These are phyloP conservation scores for Penicillium coprophilum DNA, from an alignment of 495 filamentous ascomycete genomes.

Conservation along the genomic window DNA sequence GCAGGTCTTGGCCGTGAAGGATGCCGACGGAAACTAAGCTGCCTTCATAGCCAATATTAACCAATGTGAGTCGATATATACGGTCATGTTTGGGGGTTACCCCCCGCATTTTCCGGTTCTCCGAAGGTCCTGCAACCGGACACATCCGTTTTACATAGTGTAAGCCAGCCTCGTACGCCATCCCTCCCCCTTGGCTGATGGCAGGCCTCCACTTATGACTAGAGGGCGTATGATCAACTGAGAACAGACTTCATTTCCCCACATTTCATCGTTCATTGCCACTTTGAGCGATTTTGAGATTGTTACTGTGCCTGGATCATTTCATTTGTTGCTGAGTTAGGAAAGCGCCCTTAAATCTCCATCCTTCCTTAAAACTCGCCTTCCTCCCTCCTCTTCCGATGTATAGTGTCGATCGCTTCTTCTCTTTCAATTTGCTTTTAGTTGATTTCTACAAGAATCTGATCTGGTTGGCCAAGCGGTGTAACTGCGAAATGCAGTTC, in stretches of 20 bases:
- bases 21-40: constrained; percentile 3
- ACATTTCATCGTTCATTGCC: constrained; percentile 14
- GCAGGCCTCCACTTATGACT: background rate
- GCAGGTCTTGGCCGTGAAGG: constrained; percentile 4
- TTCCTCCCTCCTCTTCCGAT: background rate
- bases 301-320: constrained; percentile 22
- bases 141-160: background rate
- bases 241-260: constrained; percentile 19
- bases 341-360: constrained; percentile 3
- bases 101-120: constrained; percentile 12
- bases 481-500: constrained; percentile 23
- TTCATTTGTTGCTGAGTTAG: constrained; percentile 1
- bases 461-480: constrained; percentile 2
- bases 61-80: background rate
- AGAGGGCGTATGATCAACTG: constrained; percentile 10
- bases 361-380: background rate
- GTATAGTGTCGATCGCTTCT: background rate
- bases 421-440: background rate
- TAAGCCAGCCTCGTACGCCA: constrained; percentile 19
- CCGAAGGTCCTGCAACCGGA: background rate
- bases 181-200: constrained; percentile 10
- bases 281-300: constrained; percentile 12
- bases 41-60: background rate
- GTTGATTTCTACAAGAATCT: background rate
- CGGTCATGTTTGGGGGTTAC: background rate